Percentiles rank a stretch among this genome's conserved stretches.
These are phyloP conservation scores for Neurospora sp. DNA, from an alignment of 495 filamentous ascomycete genomes.

Conservation along the genomic window DNA sequence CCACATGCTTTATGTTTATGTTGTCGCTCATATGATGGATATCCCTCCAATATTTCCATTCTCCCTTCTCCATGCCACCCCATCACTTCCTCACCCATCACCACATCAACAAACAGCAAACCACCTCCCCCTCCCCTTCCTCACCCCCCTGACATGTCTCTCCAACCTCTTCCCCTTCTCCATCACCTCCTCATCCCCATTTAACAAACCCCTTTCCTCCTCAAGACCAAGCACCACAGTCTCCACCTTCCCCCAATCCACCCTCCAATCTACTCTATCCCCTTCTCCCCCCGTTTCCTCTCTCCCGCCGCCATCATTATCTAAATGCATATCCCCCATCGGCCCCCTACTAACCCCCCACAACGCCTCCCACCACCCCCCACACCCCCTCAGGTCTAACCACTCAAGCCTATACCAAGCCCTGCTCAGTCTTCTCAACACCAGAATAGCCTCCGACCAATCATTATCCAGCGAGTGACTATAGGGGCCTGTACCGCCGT, in stretches of 20 bases:
- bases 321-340: not conserved
- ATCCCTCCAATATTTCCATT: not conserved
- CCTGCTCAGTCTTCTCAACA: slow-evolving; percentile 59
- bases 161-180: slow-evolving; percentile 8
- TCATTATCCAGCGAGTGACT: slow-evolving; percentile 54
- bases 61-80: not conserved
- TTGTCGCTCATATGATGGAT: not conserved
- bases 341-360: slow-evolving; percentile 2
- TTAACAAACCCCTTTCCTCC: slow-evolving; percentile 8
- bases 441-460: slow-evolving; percentile 56
- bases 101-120: not conserved
- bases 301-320: too few species aligned
- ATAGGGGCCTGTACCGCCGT: slow-evolving; percentile 57
- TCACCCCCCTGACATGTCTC: not conserved
- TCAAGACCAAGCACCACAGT: slow-evolving; percentile 12
- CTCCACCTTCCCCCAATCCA: slow-evolving; percentile 36
- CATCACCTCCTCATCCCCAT: slow-evolving; percentile 10
- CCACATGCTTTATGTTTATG: not conserved
- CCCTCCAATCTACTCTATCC: slow-evolving; percentile 32
- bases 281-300: slow-evolving; percentile 6
- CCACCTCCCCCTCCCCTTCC: not conserved
- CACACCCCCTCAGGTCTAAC: slow-evolving; percentile 73
- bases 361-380: slow-evolving; percentile 57
- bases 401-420: slow-evolving; percentile 62
- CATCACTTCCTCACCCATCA: not conserved